A percentile compares a stretch with the other conserved stretches of the same genome.
These are phyloP conservation scores for Byssothecium circinans DNA, from an alignment of 2,329 filamentous ascomycete species.

Conservation along the genomic window DNA sequence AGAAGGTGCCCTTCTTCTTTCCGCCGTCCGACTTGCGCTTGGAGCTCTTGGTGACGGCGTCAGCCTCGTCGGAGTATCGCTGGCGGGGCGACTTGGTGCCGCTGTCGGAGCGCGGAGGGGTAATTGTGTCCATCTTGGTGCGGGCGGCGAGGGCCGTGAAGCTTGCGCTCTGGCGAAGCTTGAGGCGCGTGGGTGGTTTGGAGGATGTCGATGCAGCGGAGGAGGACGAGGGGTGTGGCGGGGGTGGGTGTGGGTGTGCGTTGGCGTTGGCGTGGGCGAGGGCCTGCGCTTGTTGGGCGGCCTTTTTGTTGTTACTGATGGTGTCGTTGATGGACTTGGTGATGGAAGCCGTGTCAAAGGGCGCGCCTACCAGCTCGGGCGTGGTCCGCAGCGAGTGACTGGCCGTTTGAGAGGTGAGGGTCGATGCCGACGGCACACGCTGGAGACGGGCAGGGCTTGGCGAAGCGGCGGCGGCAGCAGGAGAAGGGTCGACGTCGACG, in stretches of 20 bases:
- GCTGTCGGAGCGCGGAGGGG: conserved; percentile 36
- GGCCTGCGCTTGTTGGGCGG: conserved; percentile 11
- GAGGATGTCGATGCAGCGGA: conserved; percentile 18
- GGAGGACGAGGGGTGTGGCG: conserved; percentile 7
- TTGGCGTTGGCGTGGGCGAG: conserved; percentile 13
- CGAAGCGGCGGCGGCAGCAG: too few relatives aligned
- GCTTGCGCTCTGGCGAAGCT: conserved; percentile 48
- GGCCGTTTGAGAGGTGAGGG: conserved; percentile 2
- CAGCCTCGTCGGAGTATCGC: conserved; percentile 44
- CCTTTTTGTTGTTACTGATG: conserved; percentile 4
- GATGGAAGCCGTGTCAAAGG: conserved; percentile 45
- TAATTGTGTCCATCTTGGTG: conserved; percentile 47
- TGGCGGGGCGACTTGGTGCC: conserved; percentile 42
- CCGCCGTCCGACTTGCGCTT: conserved; percentile 38
- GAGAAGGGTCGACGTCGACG: too few relatives aligned
- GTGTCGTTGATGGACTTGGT: conserved; percentile 41
- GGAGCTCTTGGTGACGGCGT: conserved; percentile 22
- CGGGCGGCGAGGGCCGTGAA: conserved; percentile 43
- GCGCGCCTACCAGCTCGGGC: conserved; percentile 28
- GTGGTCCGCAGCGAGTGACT: conserved; percentile 10
- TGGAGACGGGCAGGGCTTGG: conserved; percentile 1
- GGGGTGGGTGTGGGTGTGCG: not conserved
- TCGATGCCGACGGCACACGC: conserved; percentile 2
- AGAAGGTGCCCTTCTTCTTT: conserved; percentile 47
- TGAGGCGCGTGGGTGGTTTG: conserved; percentile 38